Base-by-base conservation (phyloP, 768 basidiomycete species). In the Peribolospora kevripleyi region DNA sequence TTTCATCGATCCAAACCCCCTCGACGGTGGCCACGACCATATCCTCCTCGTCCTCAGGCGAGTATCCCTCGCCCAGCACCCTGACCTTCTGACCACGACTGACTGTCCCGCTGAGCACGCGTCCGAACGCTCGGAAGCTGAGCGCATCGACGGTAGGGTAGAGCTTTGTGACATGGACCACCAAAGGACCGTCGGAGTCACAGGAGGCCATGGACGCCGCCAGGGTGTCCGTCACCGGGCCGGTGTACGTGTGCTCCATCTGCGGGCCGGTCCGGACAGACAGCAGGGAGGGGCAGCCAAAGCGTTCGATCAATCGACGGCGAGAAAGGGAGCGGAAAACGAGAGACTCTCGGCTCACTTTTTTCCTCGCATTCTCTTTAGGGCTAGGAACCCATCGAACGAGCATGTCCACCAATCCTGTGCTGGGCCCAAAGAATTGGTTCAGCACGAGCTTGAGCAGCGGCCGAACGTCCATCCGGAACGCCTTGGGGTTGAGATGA, bases 1-100 rank as follows among this genome's bases (percentile, higher is more conserved):
- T 78, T 72, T 95, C 83, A 64, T 76, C 78, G 55, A 97, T 77
- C 84, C 87, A 85, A 13, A 97, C 71, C 58, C 81, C 81, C 61
- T 95, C 90, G 3, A 93, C 76, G 2, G 71, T 75, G 10, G 76
- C 78, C 58, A 78, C 79, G 66, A 83, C 76, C 87, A 95, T 91
- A 64, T 98, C 93, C 69, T 98, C 93, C 70, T 97, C 91, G 60
- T 98, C 93, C 63, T 95, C 91, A n/a, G 85, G 84, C 10, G 88
- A 91, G 67, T 90, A 98, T 0, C 87, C 87, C 66, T 97, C 93
- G 55, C 93, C 93, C 6, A 98, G 72, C n/a, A 97, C 90, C 70
- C 93, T 95, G 59, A 98, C 73, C 42, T 79, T 72, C 73, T 77
- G 74, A 9, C 87, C 87, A 61, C 81, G 82, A 62, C 74, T 72